Evolutionary conservation across 1,139 yeast genomes (phyloP).

Genomic region (Zygotorulaspora mrakii): DNA sequence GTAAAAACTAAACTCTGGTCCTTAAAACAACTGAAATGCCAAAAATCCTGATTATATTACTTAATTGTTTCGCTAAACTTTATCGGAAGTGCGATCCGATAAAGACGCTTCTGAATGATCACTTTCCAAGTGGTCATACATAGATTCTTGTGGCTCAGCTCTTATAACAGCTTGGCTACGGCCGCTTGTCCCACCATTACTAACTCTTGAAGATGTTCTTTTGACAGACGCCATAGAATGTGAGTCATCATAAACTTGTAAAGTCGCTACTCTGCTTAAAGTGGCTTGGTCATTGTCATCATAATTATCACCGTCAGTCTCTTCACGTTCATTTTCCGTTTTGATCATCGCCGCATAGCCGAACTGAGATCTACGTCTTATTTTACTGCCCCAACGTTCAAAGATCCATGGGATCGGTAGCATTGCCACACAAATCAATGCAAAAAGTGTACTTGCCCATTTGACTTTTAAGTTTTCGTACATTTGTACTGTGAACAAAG

Average conservation of each 20-base stretch:
- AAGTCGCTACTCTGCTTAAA: constrained; percentile 11
- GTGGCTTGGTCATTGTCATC: constrained; percentile 15
- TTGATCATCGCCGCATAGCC: constrained; percentile 51
- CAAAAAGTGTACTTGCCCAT: constrained; percentile 78
- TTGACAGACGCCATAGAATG: constrained; percentile 7
- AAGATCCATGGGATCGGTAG: constrained; percentile 67
- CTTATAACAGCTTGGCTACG: not conserved
- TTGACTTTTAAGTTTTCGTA: constrained; percentile 59
- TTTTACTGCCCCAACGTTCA: constrained; percentile 49
- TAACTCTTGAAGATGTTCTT: constrained; percentile 1
- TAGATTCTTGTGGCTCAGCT: constrained; percentile 8
- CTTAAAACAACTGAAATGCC: too few species aligned
- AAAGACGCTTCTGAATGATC: constrained; percentile 1
- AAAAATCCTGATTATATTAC: too few species aligned
- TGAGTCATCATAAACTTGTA: constrained; percentile 9
- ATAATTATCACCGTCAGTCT: constrained; percentile 28
- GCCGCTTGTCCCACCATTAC: not conserved
- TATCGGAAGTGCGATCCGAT: constrained; percentile 7
- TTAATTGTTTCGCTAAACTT: too few species aligned
- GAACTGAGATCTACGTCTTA: constrained; percentile 52
- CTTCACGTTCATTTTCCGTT: constrained; percentile 37
- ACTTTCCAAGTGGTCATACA: constrained; percentile 7
- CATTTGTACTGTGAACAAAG: constrained; percentile 75
- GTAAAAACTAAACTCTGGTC: too few species aligned
- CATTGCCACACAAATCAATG: constrained; percentile 66